Conservation (phyloP, 2,329 filamentous ascomycete genomes). For the Camptophora hylomeconis region DNA sequence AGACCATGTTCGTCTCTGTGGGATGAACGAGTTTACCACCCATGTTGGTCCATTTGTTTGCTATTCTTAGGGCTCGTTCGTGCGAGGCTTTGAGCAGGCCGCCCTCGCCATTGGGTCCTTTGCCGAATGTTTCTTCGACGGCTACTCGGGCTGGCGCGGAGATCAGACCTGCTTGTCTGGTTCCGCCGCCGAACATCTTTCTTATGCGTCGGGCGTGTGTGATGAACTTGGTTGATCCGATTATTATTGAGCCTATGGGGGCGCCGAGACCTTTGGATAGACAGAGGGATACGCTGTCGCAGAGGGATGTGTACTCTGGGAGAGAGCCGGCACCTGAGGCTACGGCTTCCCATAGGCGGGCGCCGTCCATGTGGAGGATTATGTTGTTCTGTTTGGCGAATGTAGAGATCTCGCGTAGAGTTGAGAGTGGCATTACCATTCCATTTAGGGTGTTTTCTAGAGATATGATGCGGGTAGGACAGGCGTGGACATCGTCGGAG, state of each 20-base stretch:
- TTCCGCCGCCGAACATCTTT: slow-evolving; percentile 68
- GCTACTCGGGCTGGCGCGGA: slow-evolving; percentile 64
- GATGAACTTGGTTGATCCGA: slow-evolving; percentile 46
- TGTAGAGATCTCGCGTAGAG: slow-evolving; percentile 53
- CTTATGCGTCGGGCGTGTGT: slow-evolving; percentile 61
- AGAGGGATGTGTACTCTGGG: slow-evolving; percentile 52
- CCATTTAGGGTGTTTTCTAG: slow-evolving; percentile 80
- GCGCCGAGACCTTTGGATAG: slow-evolving; percentile 76
- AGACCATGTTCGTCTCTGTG: slow-evolving; percentile 86
- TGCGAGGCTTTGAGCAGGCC: slow-evolving; percentile 51
- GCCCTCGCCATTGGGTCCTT: slow-evolving; percentile 42
- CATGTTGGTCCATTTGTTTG: slow-evolving; percentile 51
- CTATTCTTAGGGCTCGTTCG: slow-evolving; percentile 48
- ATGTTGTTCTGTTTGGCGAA: slow-evolving; percentile 57
- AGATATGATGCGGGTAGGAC: slow-evolving; percentile 68
- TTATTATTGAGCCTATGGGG: slow-evolving; percentile 63
- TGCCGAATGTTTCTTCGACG: slow-evolving; percentile 65
- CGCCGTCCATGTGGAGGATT: slow-evolving; percentile 65
- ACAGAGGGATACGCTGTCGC: slow-evolving; percentile 65
- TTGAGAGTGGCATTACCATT: slow-evolving; percentile 61
- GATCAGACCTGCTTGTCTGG: slow-evolving; percentile 64
- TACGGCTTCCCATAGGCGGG: slow-evolving; percentile 70
- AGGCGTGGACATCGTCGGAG: slow-evolving; percentile 59
- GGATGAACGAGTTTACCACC: slow-evolving; percentile 58
- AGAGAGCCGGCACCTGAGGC: slow-evolving; percentile 55